phyloP scores from a whole-genome alignment of 1,139 yeast genomes.

The Taiozyma onychis region DNA sequence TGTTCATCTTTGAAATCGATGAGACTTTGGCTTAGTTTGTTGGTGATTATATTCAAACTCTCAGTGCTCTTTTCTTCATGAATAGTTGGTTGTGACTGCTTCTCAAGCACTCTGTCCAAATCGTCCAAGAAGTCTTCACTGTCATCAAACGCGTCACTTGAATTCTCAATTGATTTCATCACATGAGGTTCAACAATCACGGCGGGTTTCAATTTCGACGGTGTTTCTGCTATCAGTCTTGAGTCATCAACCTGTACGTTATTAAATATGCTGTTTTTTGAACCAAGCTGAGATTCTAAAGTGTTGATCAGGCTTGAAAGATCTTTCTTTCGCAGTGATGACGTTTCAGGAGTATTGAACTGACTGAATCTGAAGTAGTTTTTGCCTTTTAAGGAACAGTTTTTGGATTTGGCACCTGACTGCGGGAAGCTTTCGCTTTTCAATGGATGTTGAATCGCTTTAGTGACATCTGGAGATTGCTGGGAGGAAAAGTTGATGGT shows the following conservation, averaged over 20 bases:
- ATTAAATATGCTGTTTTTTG: not conserved
- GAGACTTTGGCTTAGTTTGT: slow-evolving; percentile 5
- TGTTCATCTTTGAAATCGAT: not conserved
- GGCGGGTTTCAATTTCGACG: slow-evolving; percentile 4
- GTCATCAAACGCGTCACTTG: slow-evolving; percentile 20
- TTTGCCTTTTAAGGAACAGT: not conserved
- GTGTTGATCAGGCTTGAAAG: slow-evolving; percentile 15
- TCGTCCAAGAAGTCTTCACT: slow-evolving; percentile 22
- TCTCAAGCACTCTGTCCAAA: slow-evolving; percentile 13
- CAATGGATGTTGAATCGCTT: not conserved
- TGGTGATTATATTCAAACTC: slow-evolving; percentile 1
- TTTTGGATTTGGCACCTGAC: slow-evolving; percentile 1
- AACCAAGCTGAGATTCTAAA: slow-evolving; percentile 13
- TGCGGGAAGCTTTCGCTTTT: slow-evolving; percentile 14
- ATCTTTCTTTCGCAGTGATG: slow-evolving; percentile 9
- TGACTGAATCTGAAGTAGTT: not conserved
- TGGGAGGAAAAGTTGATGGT: slow-evolving; percentile 15
- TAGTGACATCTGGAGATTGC: slow-evolving; percentile 14
- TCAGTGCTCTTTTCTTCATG: not conserved
- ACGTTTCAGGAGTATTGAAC: slow-evolving; percentile 2
- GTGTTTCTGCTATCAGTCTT: slow-evolving; percentile 4
- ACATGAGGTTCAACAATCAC: not conserved
- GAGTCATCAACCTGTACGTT: not conserved
- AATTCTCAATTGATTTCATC: slow-evolving; percentile 7
- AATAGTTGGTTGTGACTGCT: slow-evolving; percentile 2